Evolutionary conservation across 441 rosid species (phyloP), one percentile per base, ranked within the genome.

Genomic region (Jatropha podagrica): DNA sequence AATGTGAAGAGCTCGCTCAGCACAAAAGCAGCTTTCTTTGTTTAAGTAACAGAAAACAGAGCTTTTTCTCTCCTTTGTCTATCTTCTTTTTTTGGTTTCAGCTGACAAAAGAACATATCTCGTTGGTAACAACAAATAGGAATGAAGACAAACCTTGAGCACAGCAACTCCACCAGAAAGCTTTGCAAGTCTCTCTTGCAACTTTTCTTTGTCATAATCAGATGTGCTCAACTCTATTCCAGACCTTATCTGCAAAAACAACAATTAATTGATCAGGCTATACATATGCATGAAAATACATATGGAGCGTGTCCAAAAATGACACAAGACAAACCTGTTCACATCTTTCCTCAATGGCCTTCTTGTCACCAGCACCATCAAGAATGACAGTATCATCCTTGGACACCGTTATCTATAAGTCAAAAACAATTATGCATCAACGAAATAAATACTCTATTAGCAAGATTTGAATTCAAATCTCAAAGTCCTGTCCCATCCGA

Each of bases 81-180:
- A 23, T 23, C 23, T 27, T 27, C 0, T 54, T 13, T 12, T 0
- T 5, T 3, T 3, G 2, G 11, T 18, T n/a, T 27, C 8, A 54
- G 58, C 20, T 55, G 59, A n/a, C 2, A 32, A 1, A 32, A 32
- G 2, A 32, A 32, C 59, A 55, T 15, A 55, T 11, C 46, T 42
- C 0, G 62, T 23, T 9, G 3, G 8, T 58, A 20, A 58, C 12
- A 20, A 5, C 38, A 44, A 5, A 1, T 8, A 40, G 54, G 40
- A 64, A n/a, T 18, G 44, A 2, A 17, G 48, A 23, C 87, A 23
- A 54, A 92, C 97, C 94, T 92, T 91, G 82, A 92, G 79, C 7
- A 91, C 97, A 37, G 95, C 97, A 75, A 93, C 92, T 73, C 98
- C 98, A 41, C 98, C 95, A 74, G 98, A 93, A 18, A 93, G 91